phyloP scores from a whole-genome alignment of 768 basidiomycete species.

The Infundibulicybe gibba region DNA sequence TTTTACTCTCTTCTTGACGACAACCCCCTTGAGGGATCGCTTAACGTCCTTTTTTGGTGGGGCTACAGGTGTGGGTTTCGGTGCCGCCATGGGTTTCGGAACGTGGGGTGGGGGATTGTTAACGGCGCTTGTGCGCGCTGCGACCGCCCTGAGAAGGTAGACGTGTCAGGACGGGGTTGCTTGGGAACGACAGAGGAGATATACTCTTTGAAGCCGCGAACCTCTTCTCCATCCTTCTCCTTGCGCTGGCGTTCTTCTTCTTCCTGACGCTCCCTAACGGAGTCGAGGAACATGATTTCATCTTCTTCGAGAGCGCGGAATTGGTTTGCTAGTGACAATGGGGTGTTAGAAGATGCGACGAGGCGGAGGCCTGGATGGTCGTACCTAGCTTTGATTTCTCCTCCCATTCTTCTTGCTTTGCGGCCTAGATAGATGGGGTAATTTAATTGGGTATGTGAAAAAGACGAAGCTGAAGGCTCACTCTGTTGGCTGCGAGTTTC shows the following conservation, averaged over 20 bases:
- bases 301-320: conserved; percentile 89
- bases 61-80: conserved; percentile 24
- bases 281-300: conserved; percentile 86
- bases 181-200: conserved; percentile 7
- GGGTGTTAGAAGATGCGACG: conserved; percentile 5
- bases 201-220: conserved; percentile 77
- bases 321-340: conserved; percentile 61
- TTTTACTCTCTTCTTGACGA: conserved; percentile 76
- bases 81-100: conserved; percentile 23
- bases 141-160: conserved; percentile 46
- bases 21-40: conserved; percentile 69
- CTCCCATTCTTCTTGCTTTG: conserved; percentile 93
- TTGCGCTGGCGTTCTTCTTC: conserved; percentile 75
- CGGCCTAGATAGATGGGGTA: conserved; percentile 44
- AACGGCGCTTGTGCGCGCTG: conserved; percentile 56
- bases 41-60: conserved; percentile 62
- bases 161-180: no score
- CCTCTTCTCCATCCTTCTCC: conserved; percentile 73
- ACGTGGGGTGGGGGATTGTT: conserved; percentile 41
- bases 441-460: conserved; percentile 8
- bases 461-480: conserved; percentile 25
- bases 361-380: conserved; percentile 9
- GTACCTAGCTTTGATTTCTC: conserved; percentile 76
- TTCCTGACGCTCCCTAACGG: conserved; percentile 70
- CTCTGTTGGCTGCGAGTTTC: conserved; percentile 91